Conservation (phyloP, 495 filamentous ascomycete genomes). For the Baudoinia panamericana region DNA sequence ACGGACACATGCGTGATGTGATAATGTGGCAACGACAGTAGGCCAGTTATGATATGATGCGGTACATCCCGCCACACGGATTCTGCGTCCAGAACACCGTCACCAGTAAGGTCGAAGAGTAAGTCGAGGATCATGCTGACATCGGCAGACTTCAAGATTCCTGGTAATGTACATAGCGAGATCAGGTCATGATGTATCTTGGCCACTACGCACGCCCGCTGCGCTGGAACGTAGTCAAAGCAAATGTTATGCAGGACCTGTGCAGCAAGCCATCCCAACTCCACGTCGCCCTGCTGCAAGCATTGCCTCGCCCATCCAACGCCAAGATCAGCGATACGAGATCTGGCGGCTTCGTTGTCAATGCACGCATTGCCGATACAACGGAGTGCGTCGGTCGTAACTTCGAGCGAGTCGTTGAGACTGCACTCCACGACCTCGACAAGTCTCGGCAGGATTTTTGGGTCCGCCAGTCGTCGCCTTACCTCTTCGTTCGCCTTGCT, state of each 20-base stretch:
- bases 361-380: conserved; percentile 20
- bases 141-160: not conserved
- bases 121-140: conserved; percentile 4
- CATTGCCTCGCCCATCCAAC: conserved; percentile 10
- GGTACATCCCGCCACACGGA: too few relatives aligned
- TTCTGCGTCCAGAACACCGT: not conserved
- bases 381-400: conserved; percentile 3
- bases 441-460: not conserved
- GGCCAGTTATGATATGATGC: not conserved
- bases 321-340: not conserved
- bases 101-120: conserved; percentile 10
- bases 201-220: conserved; percentile 6
- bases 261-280: conserved; percentile 1
- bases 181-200: conserved; percentile 3
- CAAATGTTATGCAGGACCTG: conserved; percentile 19
- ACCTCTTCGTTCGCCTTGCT: not conserved
- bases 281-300: not conserved
- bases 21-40: conserved; percentile 1
- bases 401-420: conserved; percentile 3
- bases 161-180: not conserved
- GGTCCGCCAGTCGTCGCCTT: not conserved
- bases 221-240: conserved; percentile 10
- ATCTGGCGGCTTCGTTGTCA: conserved; percentile 13
- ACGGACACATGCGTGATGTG: not conserved
- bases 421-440: not conserved